Base-by-base conservation (phyloP, 495 filamentous ascomycete genomes). In the Penicillium riverlandense region DNA sequence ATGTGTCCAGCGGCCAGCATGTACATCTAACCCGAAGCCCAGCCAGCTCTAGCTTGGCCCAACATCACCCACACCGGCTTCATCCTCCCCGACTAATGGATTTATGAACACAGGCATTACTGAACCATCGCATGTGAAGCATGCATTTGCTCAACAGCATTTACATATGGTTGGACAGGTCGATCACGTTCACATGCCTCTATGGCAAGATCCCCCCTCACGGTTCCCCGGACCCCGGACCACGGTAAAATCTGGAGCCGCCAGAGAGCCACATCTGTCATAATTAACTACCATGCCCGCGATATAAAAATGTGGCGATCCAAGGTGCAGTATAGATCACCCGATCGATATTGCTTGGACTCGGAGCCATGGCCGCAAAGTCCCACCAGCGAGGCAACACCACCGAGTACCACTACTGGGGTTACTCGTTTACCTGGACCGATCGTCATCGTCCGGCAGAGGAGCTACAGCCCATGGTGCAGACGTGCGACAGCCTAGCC, bases 371-470 rank as follows among this genome's bases (percentile, higher is more conserved):
- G 57, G 40, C 44, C 11, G 32, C 52, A 29, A 57, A 47, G 32
- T 45, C 22, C 4, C 44, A 50, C 22, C 44, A 44, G 31, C 40
- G 38, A 11, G 48, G 46, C 9, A 57, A 57, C 31, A 41, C 38
- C 35, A 57, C 50, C 11, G 46, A 59, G 52, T 55, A 45, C 31
- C 73, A 64, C 35, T 67, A 61, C 44, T 91, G 82, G 80, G 85
- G 77, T 6, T 75, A 86, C 50, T 73, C 72, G 6, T 90, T 91
- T 55, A 71, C 81, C 39, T 83, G 84, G 74, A 85, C 85, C 0
- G 59, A 73, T 2, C 59, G 79, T 1, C 88, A 95, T 57, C 61
- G 76, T 11, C 82, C 77, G 8, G 44, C 63, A n/a, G 72, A 83
- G 43, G 60, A 88, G 54, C 54, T 81, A n/a, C 52, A 70, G n/a